Base-by-base conservation (phyloP, 2,329 filamentous ascomycete species). In the Neonectria faginata region DNA sequence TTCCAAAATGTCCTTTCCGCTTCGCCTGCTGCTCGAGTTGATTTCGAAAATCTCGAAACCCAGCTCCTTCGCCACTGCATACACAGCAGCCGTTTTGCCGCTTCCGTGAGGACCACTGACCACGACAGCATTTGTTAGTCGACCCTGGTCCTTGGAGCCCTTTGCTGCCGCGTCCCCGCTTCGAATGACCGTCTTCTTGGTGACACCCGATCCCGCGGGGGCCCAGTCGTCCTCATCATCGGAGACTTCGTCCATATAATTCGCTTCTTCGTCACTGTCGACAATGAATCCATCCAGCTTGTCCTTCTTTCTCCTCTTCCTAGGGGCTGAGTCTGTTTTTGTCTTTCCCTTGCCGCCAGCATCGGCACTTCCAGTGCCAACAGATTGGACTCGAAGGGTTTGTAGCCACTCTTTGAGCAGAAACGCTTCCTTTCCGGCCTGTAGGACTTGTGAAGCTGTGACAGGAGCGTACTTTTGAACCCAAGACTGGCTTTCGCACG, bases 21-120 rank as follows among this genome's bases (percentile, higher is more conserved):
- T 97, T 66, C 96, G 86, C 55, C 94, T 89, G 70, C 88, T 93
- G 65, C 93, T 89, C 0, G 95, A 82, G 73, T 97, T 97, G 75
- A 99, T 94, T 78, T 99, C 96, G 70, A 99, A 99, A 1, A 99
- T 87, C 73, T 97, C 94, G 74, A 97, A 98, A 1, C 88, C 93
- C 16, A 98, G 84, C 79, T 99, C 95, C 74, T 92, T 95, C 5
- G 96, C 95, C 45, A 94, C 91, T 4, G 96, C 96, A 77, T 97
- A 94, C 0, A 97, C 91, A 1, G 94, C 89, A 6, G 97, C 94
- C 12, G 94, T 97, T 80, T 99, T 99, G 3, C 96, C 97, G 75
- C 91, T 95, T 0, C 96, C 96, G 70, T 92, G 86, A 3, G 95
- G 93, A 0, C 96, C 96, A 73, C 93, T 97, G 33, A 99, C 84